Evolutionary conservation across 345 rosid species (phyloP).

Genomic region (Pistacia vera): DNA sequence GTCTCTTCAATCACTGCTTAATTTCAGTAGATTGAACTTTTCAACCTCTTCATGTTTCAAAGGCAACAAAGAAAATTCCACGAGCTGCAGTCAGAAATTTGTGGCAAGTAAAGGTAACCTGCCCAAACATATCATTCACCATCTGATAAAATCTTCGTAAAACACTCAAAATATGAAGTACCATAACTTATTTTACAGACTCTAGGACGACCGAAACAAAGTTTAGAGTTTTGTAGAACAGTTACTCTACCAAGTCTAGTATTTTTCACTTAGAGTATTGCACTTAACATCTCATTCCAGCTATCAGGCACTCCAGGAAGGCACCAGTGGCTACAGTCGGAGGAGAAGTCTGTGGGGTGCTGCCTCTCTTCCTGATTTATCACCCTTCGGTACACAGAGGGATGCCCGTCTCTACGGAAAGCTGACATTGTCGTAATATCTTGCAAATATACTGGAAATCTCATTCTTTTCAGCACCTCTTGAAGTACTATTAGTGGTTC

Average conservation of each 20-base stretch:
- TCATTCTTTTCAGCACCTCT: constrained; percentile 67
- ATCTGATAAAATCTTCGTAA: constrained; percentile 14
- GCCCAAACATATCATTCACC: constrained; percentile 13
- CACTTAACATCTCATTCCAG: constrained; percentile 91
- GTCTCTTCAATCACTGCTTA: not conserved
- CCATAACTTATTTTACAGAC: constrained; percentile 19
- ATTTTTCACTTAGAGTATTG: constrained; percentile 35
- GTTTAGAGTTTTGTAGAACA: constrained; percentile 17
- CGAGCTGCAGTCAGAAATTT: constrained; percentile 1
- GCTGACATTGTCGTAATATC: constrained; percentile 85
- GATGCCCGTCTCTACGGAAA: constrained; percentile 84
- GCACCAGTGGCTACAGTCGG: constrained; percentile 98
- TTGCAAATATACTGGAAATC: constrained; percentile 73
- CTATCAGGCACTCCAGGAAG: constrained; percentile 95
- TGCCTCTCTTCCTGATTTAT: constrained; percentile 55
- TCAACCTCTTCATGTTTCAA: not conserved
- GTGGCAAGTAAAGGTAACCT: not conserved
- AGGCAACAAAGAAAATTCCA: not conserved
- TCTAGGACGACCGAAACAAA: constrained; percentile 6
- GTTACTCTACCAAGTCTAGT: constrained; percentile 9
- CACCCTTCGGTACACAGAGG: constrained; percentile 75
- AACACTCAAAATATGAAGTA: constrained; percentile 18
- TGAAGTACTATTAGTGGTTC: constrained; percentile 63
- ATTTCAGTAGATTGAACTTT: not conserved
- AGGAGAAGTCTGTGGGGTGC: constrained; percentile 41